Evolutionary conservation across 2,329 filamentous ascomycete species (phyloP).

Genomic region (Calonectria henricotiae): DNA sequence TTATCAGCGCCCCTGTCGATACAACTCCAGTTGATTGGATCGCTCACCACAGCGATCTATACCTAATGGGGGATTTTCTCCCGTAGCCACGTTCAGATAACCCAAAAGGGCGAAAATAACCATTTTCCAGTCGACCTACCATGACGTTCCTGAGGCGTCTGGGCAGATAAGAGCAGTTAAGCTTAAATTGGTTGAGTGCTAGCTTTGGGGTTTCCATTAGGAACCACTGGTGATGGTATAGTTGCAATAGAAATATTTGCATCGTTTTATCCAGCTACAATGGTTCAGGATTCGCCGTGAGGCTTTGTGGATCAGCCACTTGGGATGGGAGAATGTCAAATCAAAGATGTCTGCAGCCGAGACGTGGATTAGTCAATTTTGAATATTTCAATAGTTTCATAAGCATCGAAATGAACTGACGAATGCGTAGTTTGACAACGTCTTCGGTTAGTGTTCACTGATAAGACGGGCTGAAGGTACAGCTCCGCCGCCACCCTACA

Average conservation of each 20-base stretch:
- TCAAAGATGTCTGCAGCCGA: not conserved
- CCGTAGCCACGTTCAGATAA: slow-evolving; percentile 1
- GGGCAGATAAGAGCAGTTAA: slow-evolving; percentile 26
- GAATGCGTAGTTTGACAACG: not conserved
- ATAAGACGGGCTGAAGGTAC: slow-evolving; percentile 20
- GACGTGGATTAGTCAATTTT: not conserved
- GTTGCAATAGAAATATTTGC: not conserved
- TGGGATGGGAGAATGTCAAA: not conserved
- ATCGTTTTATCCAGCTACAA: not conserved
- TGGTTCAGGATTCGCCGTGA: not conserved
- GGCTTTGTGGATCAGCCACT: too few species aligned
- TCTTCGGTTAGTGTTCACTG: slow-evolving; percentile 2
- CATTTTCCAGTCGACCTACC: slow-evolving; percentile 8
- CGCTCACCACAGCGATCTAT: slow-evolving; percentile 11
- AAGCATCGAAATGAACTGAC: not conserved
- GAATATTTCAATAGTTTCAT: not conserved
- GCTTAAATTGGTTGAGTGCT: slow-evolving; percentile 28
- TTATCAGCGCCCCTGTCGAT: slow-evolving; percentile 27
- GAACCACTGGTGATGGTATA: not conserved
- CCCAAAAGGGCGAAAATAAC: slow-evolving; percentile 33
- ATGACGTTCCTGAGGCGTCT: not conserved
- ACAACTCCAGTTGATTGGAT: slow-evolving; percentile 12
- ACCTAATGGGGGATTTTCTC: slow-evolving; percentile 23
- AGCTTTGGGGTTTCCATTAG: slow-evolving; percentile 17
- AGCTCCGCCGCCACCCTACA: not conserved